Base-by-base conservation (phyloP, 495 filamentous ascomycete species). In the Penicillium cosmopolitanum region DNA sequence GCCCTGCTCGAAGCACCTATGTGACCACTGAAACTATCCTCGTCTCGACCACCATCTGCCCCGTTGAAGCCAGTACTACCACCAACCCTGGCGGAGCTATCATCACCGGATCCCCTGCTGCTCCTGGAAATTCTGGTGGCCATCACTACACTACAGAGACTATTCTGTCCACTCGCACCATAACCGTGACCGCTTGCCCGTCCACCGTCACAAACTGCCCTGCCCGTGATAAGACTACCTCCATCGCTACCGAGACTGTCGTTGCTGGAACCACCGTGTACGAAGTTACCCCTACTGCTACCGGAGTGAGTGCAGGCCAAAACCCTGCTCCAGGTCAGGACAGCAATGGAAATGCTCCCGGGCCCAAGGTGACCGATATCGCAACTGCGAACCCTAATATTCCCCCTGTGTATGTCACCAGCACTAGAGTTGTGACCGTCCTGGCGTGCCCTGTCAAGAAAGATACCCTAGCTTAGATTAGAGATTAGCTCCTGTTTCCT, bases 11-110 rank as follows among this genome's bases (percentile, higher is more conserved):
- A 57, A 16, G 51, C 18, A 57, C 68, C 21, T 57, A 61, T 44
- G 55, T 60, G 21, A 64, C 64, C 15, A 71, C 67, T 33, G 65
- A 68, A 43, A 66, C 63, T 8, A 64, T 73, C n/a, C 35, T 68
- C n/a, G 50, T 70, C 34, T 65, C 57, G 25, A 69, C 61, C 13
- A 69, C 68, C 16, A 59, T 72, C 54, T 73, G 71, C 60, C 72
- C 70, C 10, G 61, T 74, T 31, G 48, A 36, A 7, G 53, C 40
- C 9, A 33, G 34, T 10, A 46, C 63, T 33, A 53, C 55, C 18
- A 67, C 57, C 8, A 42, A 56, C n/a, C 34, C 57, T 11, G 19
- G 19, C 15, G 54, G 60, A 5, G 25, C 66, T n/a, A 13, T 46
- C 33, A 36, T 47, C 18, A 58, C 51, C 18, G 52, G 55, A 16